Evolutionary conservation across 2,329 filamentous ascomycete species (phyloP), one percentile per base, ranked within the genome.

Genomic region (Neofusicoccum cordaticola): DNA sequence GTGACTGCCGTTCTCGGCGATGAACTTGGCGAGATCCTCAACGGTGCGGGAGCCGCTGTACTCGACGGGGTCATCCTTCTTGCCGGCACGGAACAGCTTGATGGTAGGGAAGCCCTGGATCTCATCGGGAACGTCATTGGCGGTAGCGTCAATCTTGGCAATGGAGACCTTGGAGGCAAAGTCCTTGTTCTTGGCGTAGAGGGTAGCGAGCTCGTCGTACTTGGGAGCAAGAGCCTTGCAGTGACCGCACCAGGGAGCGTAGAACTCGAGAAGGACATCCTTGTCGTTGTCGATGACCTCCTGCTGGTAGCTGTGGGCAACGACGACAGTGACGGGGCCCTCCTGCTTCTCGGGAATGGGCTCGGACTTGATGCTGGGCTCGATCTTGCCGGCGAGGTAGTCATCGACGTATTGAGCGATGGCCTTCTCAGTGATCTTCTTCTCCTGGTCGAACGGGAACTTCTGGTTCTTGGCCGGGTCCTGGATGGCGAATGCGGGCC

Each of bases 51-150:
- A 86, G 72, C 95, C 95, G 69, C 84, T 86, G 87, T 97, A 99
- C 72, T 92, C 92, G 68, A 97, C 80, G 66, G 95, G 91, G 71
- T 88, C 83, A 75, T 86, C 85, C 88, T 99, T 99, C 80, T 86
- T 85, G 74, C 93, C 93, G 72, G 95, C 95, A 69, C 92, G 87
- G 90, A 88, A 99, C 71, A 99, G 87, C 87, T 98, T 98, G 87
- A 99, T 97, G 79, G 95, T 99, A 65, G 95, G 95, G 90, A 99
- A 99, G 69, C 95, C 95, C 80, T 92, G 87, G 75, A 99, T 92
- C 83, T 97, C 92, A 80, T 98, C 94, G 65, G 95, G 95, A 65
- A 98, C 92, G 73, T 99, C 95, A 84, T 99, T 99, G 82, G 83
- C 81, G 68, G 95, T 99, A 66, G 95, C 95, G 76, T 99, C 95